Evolutionary conservation across 2,329 filamentous ascomycete species (phyloP).

Genomic region (Sporothrix pseudoabietina): DNA sequence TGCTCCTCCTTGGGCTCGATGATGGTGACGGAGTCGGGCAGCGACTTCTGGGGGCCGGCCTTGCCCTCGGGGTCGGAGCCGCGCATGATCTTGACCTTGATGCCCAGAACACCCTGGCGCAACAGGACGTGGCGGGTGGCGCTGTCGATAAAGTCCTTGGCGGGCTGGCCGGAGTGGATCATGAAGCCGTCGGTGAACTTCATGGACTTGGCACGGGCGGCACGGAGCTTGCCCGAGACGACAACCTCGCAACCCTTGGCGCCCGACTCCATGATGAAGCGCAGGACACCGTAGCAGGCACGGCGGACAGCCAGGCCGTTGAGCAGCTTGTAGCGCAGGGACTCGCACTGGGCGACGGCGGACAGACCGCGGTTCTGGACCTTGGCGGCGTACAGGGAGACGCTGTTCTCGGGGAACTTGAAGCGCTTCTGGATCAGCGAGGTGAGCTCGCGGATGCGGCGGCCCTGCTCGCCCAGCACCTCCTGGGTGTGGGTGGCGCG

Average conservation of each 20-base stretch:
- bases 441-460: slow-evolving; percentile 99
- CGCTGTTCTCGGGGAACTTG: slow-evolving; percentile 99
- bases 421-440: slow-evolving; percentile 99
- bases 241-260: slow-evolving; percentile 99
- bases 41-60: slow-evolving; percentile 93
- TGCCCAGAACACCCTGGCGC: slow-evolving; percentile 98
- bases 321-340: slow-evolving; percentile 99
- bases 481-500: slow-evolving; percentile 99
- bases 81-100: slow-evolving; percentile 99
- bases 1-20: slow-evolving; percentile 99
- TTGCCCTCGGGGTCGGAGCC: slow-evolving; percentile 99
- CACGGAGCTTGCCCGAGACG: slow-evolving; percentile 97
- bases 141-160: slow-evolving; percentile 98
- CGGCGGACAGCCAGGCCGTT: slow-evolving; percentile 98
- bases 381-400: slow-evolving; percentile 99
- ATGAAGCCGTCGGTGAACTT: slow-evolving; percentile 99
- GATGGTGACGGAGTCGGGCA: slow-evolving; percentile 98
- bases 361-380: slow-evolving; percentile 99
- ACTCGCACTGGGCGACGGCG: slow-evolving; percentile 99
- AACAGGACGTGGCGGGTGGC: slow-evolving; percentile 99
- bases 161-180: slow-evolving; percentile 99
- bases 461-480: slow-evolving; percentile 99
- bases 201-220: slow-evolving; percentile 99
- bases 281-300: slow-evolving; percentile 99
- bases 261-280: slow-evolving; percentile 99